A percentile compares a stretch with the other conserved stretches of the same genome.
phyloP scores from a whole-genome alignment of 352 stramenopile species.

The Phytopythium oedochilum region DNA sequence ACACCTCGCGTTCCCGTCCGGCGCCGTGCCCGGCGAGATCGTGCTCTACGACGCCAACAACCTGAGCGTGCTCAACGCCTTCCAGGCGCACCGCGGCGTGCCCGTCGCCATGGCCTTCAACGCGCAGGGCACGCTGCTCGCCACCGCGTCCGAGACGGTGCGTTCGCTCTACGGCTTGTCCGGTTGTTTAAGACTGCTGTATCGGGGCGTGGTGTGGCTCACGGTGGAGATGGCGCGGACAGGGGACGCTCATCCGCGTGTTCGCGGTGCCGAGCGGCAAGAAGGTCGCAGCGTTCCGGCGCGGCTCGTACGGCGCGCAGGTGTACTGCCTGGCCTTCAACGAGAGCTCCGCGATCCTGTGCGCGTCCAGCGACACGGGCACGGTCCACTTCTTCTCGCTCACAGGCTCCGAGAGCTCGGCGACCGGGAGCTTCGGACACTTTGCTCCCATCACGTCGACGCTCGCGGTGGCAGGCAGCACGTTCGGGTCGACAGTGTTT shows the following conservation, averaged over 20 bases:
- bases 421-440: constrained; percentile 74
- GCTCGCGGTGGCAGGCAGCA: constrained; percentile 61
- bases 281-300: constrained; percentile 91
- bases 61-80: constrained; percentile 88
- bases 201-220: too few species aligned
- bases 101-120: constrained; percentile 90
- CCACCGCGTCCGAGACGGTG: constrained; percentile 89
- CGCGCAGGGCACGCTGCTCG: constrained; percentile 75
- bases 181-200: too few species aligned
- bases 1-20: constrained; percentile 81
- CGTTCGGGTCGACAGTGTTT: constrained; percentile 50
- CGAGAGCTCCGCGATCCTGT: constrained; percentile 90
- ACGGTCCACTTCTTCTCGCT: constrained; percentile 96
- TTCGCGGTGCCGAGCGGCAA: constrained; percentile 92
- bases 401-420: constrained; percentile 60
- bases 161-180: too few species aligned
- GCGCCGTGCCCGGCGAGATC: constrained; percentile 80
- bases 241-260: constrained; percentile 97
- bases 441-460: constrained; percentile 73
- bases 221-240: neutral
- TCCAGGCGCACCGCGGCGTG: constrained; percentile 84
- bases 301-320: constrained; percentile 93
- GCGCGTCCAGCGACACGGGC: constrained; percentile 94
- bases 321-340: constrained; percentile 98
- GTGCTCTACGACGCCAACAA: constrained; percentile 92